Evolutionary conservation across 768 basidiomycete genomes (phyloP), one percentile per base, ranked within the genome.

Genomic region (Lyophyllum shimeji): DNA sequence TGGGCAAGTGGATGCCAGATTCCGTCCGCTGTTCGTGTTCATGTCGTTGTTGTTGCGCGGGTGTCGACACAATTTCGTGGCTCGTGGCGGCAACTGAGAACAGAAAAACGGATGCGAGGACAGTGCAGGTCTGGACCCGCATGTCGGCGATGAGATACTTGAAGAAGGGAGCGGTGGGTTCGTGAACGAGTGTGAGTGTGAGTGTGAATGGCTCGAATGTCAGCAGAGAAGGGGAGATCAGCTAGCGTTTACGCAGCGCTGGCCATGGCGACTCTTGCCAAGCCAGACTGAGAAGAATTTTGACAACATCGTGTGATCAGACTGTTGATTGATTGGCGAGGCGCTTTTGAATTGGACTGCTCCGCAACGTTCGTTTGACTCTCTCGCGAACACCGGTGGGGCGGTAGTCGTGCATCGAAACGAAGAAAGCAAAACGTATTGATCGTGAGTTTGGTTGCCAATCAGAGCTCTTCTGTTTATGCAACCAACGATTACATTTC

Each of bases 1-100:
- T 72, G 20, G 76, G 76, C 7, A 79, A 23, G 60, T 76, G 72
- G 7, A 77, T 50, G 12, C 75, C 74, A 25, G 65, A 59, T 21
- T 66, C 64, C 33, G 72, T 73, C 21, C 70, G 60, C 31, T 43
- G 4, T 54, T 45, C 39, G 13, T 54, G 44, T n/a, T 43, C 18
- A 42, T 17, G 7, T 9, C 29, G 53, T 27, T 13, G 34, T 39
- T 52, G 27, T 29, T 13, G n/a, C n/a, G n/a, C n/a, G n/a, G 29
- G 29, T 4, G 29, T 29, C 7, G 18, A 25, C n/a, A 39, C 21
- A 31, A 53, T 9, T 47, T 55, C 57, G 27, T 50, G 47, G 23
- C 25, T 21, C 20, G 31, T 33, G 7, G 53, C 37, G 34, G 21
- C 49, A 37, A 17, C 40, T 12, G 52, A 48, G 48, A 57, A 45